Evolutionary conservation across 345 rosid species (phyloP).

Genomic region (Rhodomyrtus tomentosa): DNA sequence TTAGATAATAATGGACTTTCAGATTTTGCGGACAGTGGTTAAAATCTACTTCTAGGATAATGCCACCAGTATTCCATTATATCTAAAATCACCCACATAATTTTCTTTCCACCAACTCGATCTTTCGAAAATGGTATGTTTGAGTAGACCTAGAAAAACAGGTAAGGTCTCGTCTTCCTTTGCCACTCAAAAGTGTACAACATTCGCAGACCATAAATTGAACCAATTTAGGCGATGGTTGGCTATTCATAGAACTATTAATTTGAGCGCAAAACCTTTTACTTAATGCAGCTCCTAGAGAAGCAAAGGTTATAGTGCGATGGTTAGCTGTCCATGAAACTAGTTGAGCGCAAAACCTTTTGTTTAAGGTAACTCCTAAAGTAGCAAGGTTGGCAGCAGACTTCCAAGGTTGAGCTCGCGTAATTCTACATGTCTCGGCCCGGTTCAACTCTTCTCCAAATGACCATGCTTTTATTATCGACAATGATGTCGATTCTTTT

Average conservation of each 20-base stretch:
- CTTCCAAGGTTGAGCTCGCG: no score
- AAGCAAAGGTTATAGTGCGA: neutral
- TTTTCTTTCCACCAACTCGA: neutral
- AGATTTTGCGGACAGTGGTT: neutral
- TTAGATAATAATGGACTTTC: neutral
- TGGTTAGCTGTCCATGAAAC: neutral
- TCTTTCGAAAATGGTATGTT: neutral
- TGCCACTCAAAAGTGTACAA: no score
- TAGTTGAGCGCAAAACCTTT: neutral
- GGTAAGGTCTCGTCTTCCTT: no score
- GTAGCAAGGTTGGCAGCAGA: neutral
- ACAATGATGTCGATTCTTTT: neutral
- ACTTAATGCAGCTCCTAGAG: no score
- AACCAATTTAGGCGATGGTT: no score
- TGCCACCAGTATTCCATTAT: neutral
- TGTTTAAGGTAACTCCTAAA: neutral
- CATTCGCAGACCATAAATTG: no score
- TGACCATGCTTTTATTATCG: neutral
- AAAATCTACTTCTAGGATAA: neutral
- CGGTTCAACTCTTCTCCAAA: neutral
- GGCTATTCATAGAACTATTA: no score
- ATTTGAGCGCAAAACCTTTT: no score
- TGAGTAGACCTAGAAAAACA: no score
- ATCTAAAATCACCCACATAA: neutral
- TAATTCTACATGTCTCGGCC: rapidly evolving